Percentiles rank a stretch among this genome's conserved stretches.
phyloP scores from a whole-genome alignment of 495 filamentous ascomycete species.

The Trichoderma virens region DNA sequence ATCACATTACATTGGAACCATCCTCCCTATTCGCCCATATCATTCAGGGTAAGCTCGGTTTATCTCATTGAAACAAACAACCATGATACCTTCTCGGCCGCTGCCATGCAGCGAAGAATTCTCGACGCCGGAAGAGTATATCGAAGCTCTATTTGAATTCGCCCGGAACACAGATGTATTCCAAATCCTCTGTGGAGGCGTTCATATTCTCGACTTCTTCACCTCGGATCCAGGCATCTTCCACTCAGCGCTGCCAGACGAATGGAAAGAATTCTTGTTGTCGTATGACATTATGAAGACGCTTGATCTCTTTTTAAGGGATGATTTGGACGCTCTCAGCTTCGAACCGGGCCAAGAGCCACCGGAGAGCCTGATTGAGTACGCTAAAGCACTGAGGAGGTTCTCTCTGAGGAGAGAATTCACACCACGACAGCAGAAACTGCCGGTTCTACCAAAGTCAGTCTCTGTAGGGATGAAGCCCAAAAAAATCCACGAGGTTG shows the following conservation, averaged over 20 bases:
- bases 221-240: constrained; percentile 76
- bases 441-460: constrained; percentile 52
- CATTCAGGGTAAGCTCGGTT: neutral
- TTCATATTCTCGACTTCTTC: constrained; percentile 94
- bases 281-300: constrained; percentile 61
- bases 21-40: neutral
- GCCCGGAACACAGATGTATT: constrained; percentile 68
- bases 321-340: constrained; percentile 48
- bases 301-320: constrained; percentile 68
- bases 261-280: constrained; percentile 75
- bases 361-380: constrained; percentile 60
- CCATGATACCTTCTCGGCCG: constrained; percentile 31
- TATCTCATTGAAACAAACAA: neutral
- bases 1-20: neutral
- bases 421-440: constrained; percentile 26
- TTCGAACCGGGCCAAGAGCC: constrained; percentile 24
- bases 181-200: constrained; percentile 79
- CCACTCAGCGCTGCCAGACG: constrained; percentile 58
- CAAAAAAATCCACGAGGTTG: constrained; percentile 93
- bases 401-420: constrained; percentile 62
- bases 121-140: constrained; percentile 55
- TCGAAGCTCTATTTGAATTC: constrained; percentile 71
- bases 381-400: constrained; percentile 64
- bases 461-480: constrained; percentile 87
- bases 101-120: constrained; percentile 40